These are phyloP conservation scores for Paralagenidium karlingii DNA, from an alignment of 352 stramenopile species.

Conservation along the genomic window DNA sequence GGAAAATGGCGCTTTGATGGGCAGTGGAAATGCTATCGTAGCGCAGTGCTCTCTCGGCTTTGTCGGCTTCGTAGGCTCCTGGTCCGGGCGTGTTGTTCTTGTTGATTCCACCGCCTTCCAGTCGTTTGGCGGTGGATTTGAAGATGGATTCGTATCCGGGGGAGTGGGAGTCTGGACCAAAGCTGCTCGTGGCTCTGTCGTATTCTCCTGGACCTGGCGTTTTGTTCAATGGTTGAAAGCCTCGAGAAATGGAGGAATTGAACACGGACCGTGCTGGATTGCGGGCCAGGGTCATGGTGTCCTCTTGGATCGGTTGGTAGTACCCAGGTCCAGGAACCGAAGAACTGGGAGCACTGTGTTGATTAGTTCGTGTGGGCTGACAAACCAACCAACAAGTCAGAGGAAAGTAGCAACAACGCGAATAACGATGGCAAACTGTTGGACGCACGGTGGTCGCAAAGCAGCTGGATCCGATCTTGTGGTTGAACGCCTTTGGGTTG, in stretches of 20 bases:
- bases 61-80: conserved; percentile 52
- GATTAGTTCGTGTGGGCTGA: too few relatives aligned
- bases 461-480: conserved; percentile 50
- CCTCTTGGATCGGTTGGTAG: conserved; percentile 35
- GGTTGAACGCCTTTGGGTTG: conserved; percentile 38
- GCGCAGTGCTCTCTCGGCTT: conserved; percentile 41
- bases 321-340: conserved; percentile 27
- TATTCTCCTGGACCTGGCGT: conserved; percentile 15
- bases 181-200: too few relatives aligned
- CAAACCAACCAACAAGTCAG: too few relatives aligned
- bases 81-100: conserved; percentile 26
- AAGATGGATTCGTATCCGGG: conserved; percentile 62
- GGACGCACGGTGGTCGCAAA: conserved; percentile 37
- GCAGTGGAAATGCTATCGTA: conserved; percentile 52
- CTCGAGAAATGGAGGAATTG: too few relatives aligned
- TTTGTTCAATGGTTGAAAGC: conserved; percentile 24
- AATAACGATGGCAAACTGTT: neutral
- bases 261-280: too few relatives aligned
- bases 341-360: too few relatives aligned
- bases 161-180: too few relatives aligned
- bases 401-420: too few relatives aligned
- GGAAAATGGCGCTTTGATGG: conserved; percentile 51
- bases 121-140: conserved; percentile 42
- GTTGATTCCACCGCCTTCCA: conserved; percentile 15
- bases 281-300: too few relatives aligned